These are phyloP conservation scores for Climacium dendroides DNA, from an alignment of 225 moss, liverwort and hornwort genomes.

Conservation along the genomic window DNA sequence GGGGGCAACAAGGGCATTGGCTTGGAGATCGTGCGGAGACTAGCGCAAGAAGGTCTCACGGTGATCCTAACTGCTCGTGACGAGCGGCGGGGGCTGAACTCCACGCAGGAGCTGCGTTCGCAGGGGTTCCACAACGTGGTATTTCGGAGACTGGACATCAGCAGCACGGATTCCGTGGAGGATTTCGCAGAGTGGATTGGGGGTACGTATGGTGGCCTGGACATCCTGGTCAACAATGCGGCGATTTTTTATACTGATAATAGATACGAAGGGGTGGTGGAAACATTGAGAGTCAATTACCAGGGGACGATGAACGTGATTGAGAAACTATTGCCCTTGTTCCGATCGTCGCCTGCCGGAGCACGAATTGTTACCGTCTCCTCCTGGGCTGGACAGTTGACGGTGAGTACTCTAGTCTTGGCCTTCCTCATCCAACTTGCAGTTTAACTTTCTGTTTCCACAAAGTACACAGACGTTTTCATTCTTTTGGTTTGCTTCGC, in stretches of 20 bases:
- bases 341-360: constrained; percentile 26
- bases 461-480: background rate
- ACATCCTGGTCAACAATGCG: constrained; percentile 65
- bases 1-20: constrained; percentile 17
- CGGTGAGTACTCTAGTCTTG: background rate
- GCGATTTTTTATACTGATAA: background rate
- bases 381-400: constrained; percentile 38
- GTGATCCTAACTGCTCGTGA: constrained; percentile 37
- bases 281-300: constrained; percentile 20
- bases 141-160: constrained; percentile 47
- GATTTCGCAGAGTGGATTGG: constrained; percentile 37
- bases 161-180: constrained; percentile 13
- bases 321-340: constrained; percentile 31
- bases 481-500: background rate
- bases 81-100: constrained; percentile 13
- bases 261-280: background rate
- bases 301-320: constrained; percentile 19
- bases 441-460: background rate
- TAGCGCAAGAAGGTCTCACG: constrained; percentile 7
- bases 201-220: constrained; percentile 37
- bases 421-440: background rate
- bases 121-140: constrained; percentile 32
- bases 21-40: constrained; percentile 1
- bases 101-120: constrained; percentile 9
- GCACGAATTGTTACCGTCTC: constrained; percentile 36